Evolutionary conservation across 116 monocot species (phyloP).

Genomic region (Trichopus zeylanicus): DNA sequence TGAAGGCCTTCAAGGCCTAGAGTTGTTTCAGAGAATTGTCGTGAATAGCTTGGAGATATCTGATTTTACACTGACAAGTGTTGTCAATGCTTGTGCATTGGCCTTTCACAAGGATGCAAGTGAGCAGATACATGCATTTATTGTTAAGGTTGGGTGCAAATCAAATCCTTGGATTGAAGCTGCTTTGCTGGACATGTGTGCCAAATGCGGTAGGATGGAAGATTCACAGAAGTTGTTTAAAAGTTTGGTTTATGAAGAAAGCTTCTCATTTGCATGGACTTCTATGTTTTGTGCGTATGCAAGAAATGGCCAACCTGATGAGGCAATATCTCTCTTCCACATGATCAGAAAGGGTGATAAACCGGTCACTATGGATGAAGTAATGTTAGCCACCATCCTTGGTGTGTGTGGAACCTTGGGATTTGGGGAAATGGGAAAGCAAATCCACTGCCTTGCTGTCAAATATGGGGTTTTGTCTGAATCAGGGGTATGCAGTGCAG

Average conservation of each 20-base stretch:
- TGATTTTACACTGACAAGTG: slow-evolving; percentile 48
- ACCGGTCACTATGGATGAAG: slow-evolving; percentile 40
- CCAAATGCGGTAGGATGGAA: slow-evolving; percentile 56
- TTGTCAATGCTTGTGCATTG: slow-evolving; percentile 46
- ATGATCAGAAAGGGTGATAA: slow-evolving; percentile 17
- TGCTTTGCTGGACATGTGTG: slow-evolving; percentile 73
- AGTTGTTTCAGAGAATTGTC: slow-evolving; percentile 55
- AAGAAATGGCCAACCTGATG: slow-evolving; percentile 39
- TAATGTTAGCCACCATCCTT: slow-evolving; percentile 42
- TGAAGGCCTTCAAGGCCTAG: slow-evolving; percentile 28
- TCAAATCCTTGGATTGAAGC: slow-evolving; percentile 49
- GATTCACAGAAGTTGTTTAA: slow-evolving; percentile 55
- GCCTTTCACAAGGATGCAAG: slow-evolving; percentile 27
- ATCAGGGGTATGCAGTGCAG: slow-evolving; percentile 40
- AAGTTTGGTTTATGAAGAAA: slow-evolving; percentile 25
- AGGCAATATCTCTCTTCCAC: slow-evolving; percentile 44
- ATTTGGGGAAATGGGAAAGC: slow-evolving; percentile 50
- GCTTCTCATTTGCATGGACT: slow-evolving; percentile 44
- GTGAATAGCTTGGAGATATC: slow-evolving; percentile 45
- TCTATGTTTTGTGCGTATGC: slow-evolving; percentile 44
- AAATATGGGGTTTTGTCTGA: slow-evolving; percentile 39
- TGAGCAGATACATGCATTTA: slow-evolving; percentile 74
- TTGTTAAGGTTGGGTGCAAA: slow-evolving; percentile 50
- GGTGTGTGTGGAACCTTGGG: slow-evolving; percentile 65
- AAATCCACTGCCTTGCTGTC: slow-evolving; percentile 42